Evolutionary conservation across 441 rosid genomes (phyloP).

Genomic region (Adansonia madagascariensis): DNA sequence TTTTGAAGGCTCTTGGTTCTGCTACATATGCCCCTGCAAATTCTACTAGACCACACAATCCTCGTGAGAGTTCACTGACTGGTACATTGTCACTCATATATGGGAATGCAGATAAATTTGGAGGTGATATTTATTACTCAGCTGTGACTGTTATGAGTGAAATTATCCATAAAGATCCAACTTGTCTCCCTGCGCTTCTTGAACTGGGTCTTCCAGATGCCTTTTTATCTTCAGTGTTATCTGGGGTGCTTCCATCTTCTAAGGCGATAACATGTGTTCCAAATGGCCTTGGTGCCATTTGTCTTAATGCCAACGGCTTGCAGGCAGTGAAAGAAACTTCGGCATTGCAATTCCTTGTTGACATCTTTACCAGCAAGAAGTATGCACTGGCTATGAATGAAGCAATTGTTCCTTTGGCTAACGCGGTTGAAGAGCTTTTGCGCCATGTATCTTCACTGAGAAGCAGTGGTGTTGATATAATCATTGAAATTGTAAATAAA

Average conservation of each 20-base stretch:
- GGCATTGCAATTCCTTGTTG: conserved; percentile 82
- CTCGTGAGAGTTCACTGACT: conserved; percentile 81
- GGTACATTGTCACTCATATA: conserved; percentile 78
- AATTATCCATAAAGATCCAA: conserved; percentile 96
- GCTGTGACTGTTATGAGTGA: conserved; percentile 99
- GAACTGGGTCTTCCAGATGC: conserved; percentile 95
- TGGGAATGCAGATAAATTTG: conserved; percentile 80
- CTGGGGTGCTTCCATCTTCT: conserved; percentile 90
- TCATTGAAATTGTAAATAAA: conserved; percentile 84
- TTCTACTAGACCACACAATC: conserved; percentile 65
- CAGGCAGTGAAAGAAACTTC: conserved; percentile 90
- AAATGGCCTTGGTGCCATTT: conserved; percentile 94
- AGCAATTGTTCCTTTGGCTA: conserved; percentile 93
- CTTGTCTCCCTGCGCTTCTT: conserved; percentile 75
- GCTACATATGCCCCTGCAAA: conserved; percentile 87
- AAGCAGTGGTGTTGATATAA: conserved; percentile 85
- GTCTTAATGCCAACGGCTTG: conserved; percentile 91
- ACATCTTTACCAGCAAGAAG: conserved; percentile 85
- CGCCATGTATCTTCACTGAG: conserved; percentile 93
- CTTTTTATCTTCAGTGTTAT: conserved; percentile 83
- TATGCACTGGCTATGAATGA: conserved; percentile 93
- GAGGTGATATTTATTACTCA: conserved; percentile 92
- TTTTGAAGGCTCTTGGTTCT: conserved; percentile 95
- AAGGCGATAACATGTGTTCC: conserved; percentile 96
- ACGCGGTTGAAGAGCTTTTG: conserved; percentile 96